A percentile compares a stretch with the other conserved stretches of the same genome.
Evolutionary conservation across 345 rosid species (phyloP).

Genomic region (rapeseed (Brassica napus)): Da-Ae NC_063452.1:24530001-24530500

Average conservation of each 20-base stretch:
- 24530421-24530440: no score
- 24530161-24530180: constrained; percentile 6
- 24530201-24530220: constrained; percentile 9
- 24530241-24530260: not conserved
- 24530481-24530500: no score
- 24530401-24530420: no score
- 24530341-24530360: no score
- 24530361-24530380: no score
- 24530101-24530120: constrained; percentile 40
- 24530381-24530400: no score
- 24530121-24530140: constrained; percentile 27
- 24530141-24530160: not conserved
- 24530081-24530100: constrained; percentile 40
- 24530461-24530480: no score
- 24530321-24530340: not conserved
- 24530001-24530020: not conserved
- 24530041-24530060: constrained; percentile 25
- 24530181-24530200: constrained; percentile 9
- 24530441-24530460: no score
- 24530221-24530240: not conserved
- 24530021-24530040: constrained; percentile 20
- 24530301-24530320: constrained; percentile 13
- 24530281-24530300: not conserved
- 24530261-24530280: constrained; percentile 15
- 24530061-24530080: constrained; percentile 16